Base-by-base conservation (phyloP, 257 asterid genomes). In the Penstemon eatonii region DNA sequence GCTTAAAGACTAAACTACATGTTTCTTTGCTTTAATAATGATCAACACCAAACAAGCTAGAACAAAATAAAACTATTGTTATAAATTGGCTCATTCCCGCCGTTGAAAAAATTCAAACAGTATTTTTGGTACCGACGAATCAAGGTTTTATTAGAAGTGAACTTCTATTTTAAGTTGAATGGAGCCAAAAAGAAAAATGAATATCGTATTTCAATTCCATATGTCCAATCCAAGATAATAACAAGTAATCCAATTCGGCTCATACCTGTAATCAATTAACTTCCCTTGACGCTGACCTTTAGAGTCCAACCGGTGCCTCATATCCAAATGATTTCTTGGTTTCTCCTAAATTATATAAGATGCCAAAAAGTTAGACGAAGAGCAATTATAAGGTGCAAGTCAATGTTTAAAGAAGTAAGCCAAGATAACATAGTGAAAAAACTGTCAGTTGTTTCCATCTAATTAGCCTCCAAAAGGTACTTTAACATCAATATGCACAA, bases 261-360 rank as follows among this genome's bases (percentile, higher is more conserved):
- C 65, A 63, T 82, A 92, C 96, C 97, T 84, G 92, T 93, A 93
- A 82, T 93, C 97, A 62, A 93, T 93, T 60, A 93, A 84, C 81
- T 90, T 93, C 79, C 97, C 99, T 79, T 93, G 77, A 68, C 99
- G 97, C 85, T 90, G 99, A 77, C 99, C 99, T 82, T 87, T 88
- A 65, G 97, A 88, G 75, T 93, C 95, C 91, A 93, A 79, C 51
- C 97, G 96, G 73, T 90, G 88, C 73, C 99, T 83, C 96, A 93
- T 82, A 72, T 93, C 99, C 84, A 93, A 61, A 87, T 93, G 99
- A 73, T 93, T 90, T 84, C 95, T 87, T 49, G 99, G 97, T 77
- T 84, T 88, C 82, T 93, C 99, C 99, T 93, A 79, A 44, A 25
- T 18, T 51, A 61, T 43, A 64, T 41, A 63, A 55, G 73, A 70